These are phyloP conservation scores for Catunica adiposa DNA, from an alignment of 2,329 filamentous ascomycete genomes.

Conservation along the genomic window DNA sequence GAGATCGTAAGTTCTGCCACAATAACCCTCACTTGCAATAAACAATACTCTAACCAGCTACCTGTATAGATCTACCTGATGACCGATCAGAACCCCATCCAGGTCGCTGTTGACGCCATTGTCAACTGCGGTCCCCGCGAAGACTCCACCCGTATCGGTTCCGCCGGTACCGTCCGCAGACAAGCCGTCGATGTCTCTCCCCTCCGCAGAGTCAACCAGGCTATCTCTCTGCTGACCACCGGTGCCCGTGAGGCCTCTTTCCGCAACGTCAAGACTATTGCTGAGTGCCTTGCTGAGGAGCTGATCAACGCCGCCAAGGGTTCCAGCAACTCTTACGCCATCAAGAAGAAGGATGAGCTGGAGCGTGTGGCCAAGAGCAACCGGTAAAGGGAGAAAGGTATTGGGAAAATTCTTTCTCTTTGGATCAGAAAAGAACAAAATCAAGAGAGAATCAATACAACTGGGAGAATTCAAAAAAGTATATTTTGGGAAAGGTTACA, in stretches of 20 bases:
- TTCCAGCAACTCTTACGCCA: constrained; percentile 99
- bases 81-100: constrained; percentile 99
- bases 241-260: constrained; percentile 97
- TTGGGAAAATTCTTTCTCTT: constrained; percentile 22
- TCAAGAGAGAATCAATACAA: constrained; percentile 16
- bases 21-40: background rate
- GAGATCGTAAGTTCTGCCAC: constrained; percentile 84
- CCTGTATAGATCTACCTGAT: constrained; percentile 88
- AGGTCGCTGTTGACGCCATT: constrained; percentile 97
- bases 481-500: constrained; percentile 22
- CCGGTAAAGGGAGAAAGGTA: constrained; percentile 55
- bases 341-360: constrained; percentile 99
- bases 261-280: constrained; percentile 99
- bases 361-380: constrained; percentile 99
- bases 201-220: constrained; percentile 99
- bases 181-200: constrained; percentile 99
- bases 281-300: constrained; percentile 98
- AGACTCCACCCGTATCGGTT: constrained; percentile 99
- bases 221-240: constrained; percentile 95
- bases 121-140: constrained; percentile 99
- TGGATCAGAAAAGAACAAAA: constrained; percentile 17
- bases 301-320: constrained; percentile 99
- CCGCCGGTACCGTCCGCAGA: constrained; percentile 97
- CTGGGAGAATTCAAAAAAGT: constrained; percentile 15
- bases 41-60: constrained; percentile 18